Evolutionary conservation across 1,284 basidiomycete species (phyloP).

Genomic region (Cutaneotrichosporon daszewskae): DNA sequence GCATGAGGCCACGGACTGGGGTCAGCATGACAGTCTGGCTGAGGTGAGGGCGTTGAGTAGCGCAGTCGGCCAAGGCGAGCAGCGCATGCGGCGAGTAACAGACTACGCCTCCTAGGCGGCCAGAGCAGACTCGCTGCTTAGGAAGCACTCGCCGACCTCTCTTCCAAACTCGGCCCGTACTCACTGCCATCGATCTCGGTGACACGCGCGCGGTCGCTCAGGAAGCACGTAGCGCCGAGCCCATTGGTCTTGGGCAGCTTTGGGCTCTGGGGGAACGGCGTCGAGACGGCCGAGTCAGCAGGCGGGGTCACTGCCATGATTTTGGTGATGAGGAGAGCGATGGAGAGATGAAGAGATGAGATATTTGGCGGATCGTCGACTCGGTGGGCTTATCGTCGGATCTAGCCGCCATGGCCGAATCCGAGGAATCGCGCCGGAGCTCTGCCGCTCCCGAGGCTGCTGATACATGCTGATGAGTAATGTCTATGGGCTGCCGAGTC

Average conservation of each 20-base stretch:
- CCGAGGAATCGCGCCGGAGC: too few species aligned
- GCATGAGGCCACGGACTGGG: slow-evolving; percentile 60
- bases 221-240: slow-evolving; percentile 9
- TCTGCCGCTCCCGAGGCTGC: too few species aligned
- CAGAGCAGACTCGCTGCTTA: too few species aligned
- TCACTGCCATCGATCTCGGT: slow-evolving; percentile 34
- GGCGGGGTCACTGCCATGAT: not conserved
- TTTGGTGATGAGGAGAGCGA: not conserved
- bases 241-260: slow-evolving; percentile 2
- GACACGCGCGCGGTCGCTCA: slow-evolving; percentile 23
- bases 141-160: not conserved
- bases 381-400: too few species aligned
- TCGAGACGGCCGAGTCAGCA: slow-evolving; percentile 15
- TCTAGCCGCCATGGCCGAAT: not conserved
- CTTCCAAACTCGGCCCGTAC: slow-evolving; percentile 4
- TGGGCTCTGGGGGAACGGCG: slow-evolving; percentile 11
- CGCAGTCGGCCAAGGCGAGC: too few species aligned
- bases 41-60: too few species aligned
- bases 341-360: too few species aligned
- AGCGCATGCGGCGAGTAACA: too few species aligned
- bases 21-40: slow-evolving; percentile 4
- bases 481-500: not conserved
- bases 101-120: too few species aligned
- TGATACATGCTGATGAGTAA: too few species aligned
- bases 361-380: too few species aligned